Conservation (phyloP, 805 yeast species). For the Blastobotrys attinorum region DNA sequence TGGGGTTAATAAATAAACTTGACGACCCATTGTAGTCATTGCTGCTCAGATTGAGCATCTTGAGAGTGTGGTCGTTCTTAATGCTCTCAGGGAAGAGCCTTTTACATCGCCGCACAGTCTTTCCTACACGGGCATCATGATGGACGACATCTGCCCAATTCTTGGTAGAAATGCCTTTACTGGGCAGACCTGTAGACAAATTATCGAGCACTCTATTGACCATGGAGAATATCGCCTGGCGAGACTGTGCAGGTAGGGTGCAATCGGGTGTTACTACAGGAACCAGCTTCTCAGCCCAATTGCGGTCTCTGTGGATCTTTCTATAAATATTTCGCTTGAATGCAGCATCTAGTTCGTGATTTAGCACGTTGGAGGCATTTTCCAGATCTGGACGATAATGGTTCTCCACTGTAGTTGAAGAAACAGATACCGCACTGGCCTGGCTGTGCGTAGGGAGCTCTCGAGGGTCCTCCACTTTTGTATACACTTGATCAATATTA, state of each 20-base stretch:
- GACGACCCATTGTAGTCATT: no score
- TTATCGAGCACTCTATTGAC: slow-evolving; percentile 8
- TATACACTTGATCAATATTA: background rate
- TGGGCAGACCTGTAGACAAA: no score
- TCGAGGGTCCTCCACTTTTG: background rate
- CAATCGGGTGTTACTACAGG: slow-evolving; percentile 10
- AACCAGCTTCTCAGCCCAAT: background rate
- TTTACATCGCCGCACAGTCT: slow-evolving; percentile 11
- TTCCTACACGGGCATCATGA: slow-evolving; percentile 7
- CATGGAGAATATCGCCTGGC: slow-evolving; percentile 3
- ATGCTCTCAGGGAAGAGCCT: no score
- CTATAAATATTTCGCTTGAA: slow-evolving; percentile 18
- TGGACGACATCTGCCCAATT: slow-evolving; percentile 12
- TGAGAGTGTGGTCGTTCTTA: no score
- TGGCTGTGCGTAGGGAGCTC: background rate
- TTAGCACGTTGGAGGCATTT: slow-evolving; percentile 14
- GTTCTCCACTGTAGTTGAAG: background rate
- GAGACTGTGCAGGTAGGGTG: slow-evolving; percentile 9
- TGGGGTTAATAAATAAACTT: no score
- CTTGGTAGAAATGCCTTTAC: background rate
- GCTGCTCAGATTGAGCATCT: no score
- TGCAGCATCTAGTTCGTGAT: slow-evolving; percentile 18
- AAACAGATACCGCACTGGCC: background rate
- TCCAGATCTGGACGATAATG: background rate
- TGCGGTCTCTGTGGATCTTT: slow-evolving; percentile 14